Evolutionary conservation across 2,329 filamentous ascomycete genomes (phyloP), one percentile per base, ranked within the genome.

Genomic region (Alternaria solani): DNA sequence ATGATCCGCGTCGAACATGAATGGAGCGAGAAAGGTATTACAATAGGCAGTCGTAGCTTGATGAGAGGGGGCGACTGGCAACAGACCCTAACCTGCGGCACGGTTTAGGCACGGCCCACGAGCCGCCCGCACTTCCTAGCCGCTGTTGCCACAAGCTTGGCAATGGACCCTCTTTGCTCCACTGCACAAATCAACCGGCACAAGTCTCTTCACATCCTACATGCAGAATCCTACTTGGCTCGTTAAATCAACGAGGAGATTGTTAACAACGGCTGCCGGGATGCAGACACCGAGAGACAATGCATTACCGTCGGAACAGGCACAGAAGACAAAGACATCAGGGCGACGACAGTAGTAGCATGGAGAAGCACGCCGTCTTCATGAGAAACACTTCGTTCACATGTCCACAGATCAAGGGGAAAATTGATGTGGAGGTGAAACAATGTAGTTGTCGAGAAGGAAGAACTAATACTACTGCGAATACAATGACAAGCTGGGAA

Each of bases 281-380:
- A 55, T 41, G 26, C 48, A 12, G 48, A 51, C 18, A 51, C 34
- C 14, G 48, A 39, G 28, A 51, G 41, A 34, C 48, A 41, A 23
- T 39, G 34, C 12, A 34, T 32, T 36, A 36, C 34, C 11, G 25
- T 28, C 16, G 16, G 28, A 20, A n/a, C 43, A 30, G 2, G n/a
- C 26, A 30, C 20, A 32, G 43, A 46, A 8, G 26, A 4, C n/a
- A 30, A 30, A 14, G 11, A 46, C 11, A 49, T 49, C 7, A 36
- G 18, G 47, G 30, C 16, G 47, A 49, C 47, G 20, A 49, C 30
- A 25, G 47, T 49, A 8, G 30, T 49, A 25, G 47, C 36, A 36
- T 36, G 47, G 47, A 26, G 25, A n/a, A 36, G 18, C 18, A 34
- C 26, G 26, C 43, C 43, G n/a, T 46, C 43, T 18, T 11, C n/a